Evolutionary conservation across 345 rosid species (phyloP), one percentile per base, ranked within the genome.

Genomic region (Citrus maxima): DNA sequence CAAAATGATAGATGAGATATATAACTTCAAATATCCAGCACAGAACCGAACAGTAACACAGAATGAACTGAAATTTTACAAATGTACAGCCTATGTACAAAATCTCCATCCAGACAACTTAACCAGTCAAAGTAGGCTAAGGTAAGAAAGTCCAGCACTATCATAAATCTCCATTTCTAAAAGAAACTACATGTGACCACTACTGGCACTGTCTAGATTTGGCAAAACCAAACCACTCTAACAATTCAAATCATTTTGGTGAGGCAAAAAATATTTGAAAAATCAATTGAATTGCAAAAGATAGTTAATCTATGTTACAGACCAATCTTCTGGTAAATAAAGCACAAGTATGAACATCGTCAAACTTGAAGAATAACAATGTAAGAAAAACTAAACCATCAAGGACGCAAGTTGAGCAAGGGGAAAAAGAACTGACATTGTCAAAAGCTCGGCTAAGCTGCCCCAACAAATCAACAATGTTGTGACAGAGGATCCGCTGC

Each of bases 371-470:
- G 18, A 22, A 22, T 34, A 22, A 34, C n/a, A 72, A 72, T 72
- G 27, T 22, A 55, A 35, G 27, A 54, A 32, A 72, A 56, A 32
- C 42, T 55, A 34, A 4, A 22, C 34, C 9, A 59, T 2, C 21
- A 38, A 37, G 55, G 22, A 24, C 38, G 37, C 6, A 61, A 74
- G 51, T 60, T 74, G 59, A 74, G 25, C 30, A 55, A 72, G 46
- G 59, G 40, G 4, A 32, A 42, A 51, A 10, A 70, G 78, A 84
- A 82, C 88, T 78, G 75, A 94, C 98, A 84, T 91, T 89, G 69
- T 93, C 94, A 65, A 96, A 96, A 80, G 97, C 95, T 88, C 97
- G 88, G 81, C 97, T 91, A 54, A 91, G 89, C 81, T 94, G 99
- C 72, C 98, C 87, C 70, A 94, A 88, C 87, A 96, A 88, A 87